These are phyloP conservation scores for Mycena indigotica DNA, from an alignment of 768 basidiomycete species.

Conservation along the genomic window DNA sequence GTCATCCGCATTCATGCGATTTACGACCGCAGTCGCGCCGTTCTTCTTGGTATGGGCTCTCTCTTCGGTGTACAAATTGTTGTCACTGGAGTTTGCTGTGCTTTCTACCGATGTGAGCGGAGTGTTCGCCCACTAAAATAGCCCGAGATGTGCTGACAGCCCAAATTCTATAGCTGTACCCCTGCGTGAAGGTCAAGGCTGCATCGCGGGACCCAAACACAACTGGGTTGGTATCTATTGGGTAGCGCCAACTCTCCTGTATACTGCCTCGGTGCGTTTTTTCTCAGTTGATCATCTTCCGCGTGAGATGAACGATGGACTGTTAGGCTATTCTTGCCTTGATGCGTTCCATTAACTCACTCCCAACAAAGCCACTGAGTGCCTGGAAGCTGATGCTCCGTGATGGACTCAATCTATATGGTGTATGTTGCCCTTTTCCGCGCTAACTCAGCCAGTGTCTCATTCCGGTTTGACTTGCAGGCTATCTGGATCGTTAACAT, in stretches of 20 bases:
- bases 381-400: slow-evolving; percentile 90
- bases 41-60: slow-evolving; percentile 57
- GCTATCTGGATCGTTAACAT: slow-evolving; percentile 81
- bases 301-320: too few relatives aligned
- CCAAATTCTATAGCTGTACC: slow-evolving; percentile 80
- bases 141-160: too few relatives aligned
- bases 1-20: slow-evolving; percentile 80
- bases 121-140: too few relatives aligned
- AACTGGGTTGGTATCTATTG: slow-evolving; percentile 89
- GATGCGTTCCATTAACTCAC: slow-evolving; percentile 58
- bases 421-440: slow-evolving; percentile 41
- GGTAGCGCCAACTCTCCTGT: slow-evolving; percentile 74
- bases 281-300: slow-evolving; percentile 1
- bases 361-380: slow-evolving; percentile 56
- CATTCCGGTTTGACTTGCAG: slow-evolving; percentile 29
- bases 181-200: slow-evolving; percentile 73
- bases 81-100: slow-evolving; percentile 73
- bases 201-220: slow-evolving; percentile 79
- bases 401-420: slow-evolving; percentile 85
- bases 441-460: slow-evolving; percentile 4
- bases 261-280: slow-evolving; percentile 61
- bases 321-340: slow-evolving; percentile 61
- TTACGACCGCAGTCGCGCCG: slow-evolving; percentile 61
- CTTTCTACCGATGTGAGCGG: slow-evolving; percentile 70
- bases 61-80: slow-evolving; percentile 71